phyloP scores from a whole-genome alignment of 148 eudicot genomes.

The Camellia lanceoleosa region DNA sequence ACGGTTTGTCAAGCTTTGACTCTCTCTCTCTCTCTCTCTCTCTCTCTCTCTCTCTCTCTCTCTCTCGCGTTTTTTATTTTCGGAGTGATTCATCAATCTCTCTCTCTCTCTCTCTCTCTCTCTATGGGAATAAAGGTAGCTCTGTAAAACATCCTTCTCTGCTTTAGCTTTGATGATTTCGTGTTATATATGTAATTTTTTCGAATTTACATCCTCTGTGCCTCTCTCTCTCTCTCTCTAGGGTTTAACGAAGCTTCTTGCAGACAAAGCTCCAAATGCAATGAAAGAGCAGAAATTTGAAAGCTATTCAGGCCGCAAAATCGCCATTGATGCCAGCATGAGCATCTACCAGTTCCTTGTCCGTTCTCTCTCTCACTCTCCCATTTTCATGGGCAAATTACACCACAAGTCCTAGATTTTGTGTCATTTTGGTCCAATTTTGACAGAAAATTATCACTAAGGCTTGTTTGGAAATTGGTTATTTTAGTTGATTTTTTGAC shows the following conservation, averaged over 20 bases:
- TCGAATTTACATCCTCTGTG: background rate
- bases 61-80: background rate
- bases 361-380: slow-evolving; percentile 8
- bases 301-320: slow-evolving; percentile 82
- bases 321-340: slow-evolving; percentile 99
- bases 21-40: background rate
- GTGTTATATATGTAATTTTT: background rate
- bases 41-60: background rate
- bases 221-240: slow-evolving; percentile 13
- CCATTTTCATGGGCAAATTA: background rate
- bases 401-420: no score
- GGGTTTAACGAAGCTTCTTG: slow-evolving; percentile 98
- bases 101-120: background rate
- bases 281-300: slow-evolving; percentile 98
- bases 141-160: background rate
- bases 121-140: background rate
- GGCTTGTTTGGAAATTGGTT: no score
- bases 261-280: slow-evolving; percentile 88
- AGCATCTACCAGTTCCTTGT: slow-evolving; percentile 98
- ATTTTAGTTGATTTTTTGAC: no score
- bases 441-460: no score
- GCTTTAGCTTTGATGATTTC: background rate
- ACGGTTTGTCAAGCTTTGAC: no score
- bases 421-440: no score
- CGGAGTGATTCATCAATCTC: background rate